These are phyloP conservation scores for Lachancea sp. DNA, from an alignment of 805 yeast species.

Conservation along the genomic window DNA sequence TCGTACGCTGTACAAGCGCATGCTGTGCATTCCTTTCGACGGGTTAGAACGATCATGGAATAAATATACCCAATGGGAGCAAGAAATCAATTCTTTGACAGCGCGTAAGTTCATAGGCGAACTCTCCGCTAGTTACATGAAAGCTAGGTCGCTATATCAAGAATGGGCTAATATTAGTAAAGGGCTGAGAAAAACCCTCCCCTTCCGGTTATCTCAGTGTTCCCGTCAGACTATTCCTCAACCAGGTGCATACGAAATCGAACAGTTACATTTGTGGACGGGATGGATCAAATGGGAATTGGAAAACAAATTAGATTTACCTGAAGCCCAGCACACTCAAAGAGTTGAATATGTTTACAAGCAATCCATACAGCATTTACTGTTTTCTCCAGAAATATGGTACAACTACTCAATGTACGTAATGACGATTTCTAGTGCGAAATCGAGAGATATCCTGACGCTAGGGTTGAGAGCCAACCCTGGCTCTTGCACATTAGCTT, in stretches of 20 bases:
- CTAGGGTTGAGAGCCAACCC: slow-evolving; percentile 63
- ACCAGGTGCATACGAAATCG: slow-evolving; percentile 21
- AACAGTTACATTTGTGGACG: slow-evolving; percentile 52
- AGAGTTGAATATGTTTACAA: slow-evolving; percentile 68
- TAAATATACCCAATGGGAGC: slow-evolving; percentile 77
- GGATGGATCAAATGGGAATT: slow-evolving; percentile 78
- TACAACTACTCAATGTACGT: slow-evolving; percentile 34
- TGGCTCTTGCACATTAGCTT: slow-evolving; percentile 56
- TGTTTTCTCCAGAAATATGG: slow-evolving; percentile 35
- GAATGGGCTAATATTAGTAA: slow-evolving; percentile 60
- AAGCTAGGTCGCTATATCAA: slow-evolving; percentile 67
- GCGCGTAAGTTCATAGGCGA: slow-evolving; percentile 84
- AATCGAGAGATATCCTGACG: slow-evolving; percentile 35
- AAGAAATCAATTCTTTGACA: slow-evolving; percentile 60
- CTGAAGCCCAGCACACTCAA: slow-evolving; percentile 42
- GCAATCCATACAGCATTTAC: slow-evolving; percentile 46
- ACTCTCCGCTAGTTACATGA: slow-evolving; percentile 77
- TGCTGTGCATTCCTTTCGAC: slow-evolving; percentile 68
- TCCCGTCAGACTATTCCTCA: slow-evolving; percentile 28
- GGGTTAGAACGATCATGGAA: slow-evolving; percentile 77
- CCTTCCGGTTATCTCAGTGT: slow-evolving; percentile 21
- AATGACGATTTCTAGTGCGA: slow-evolving; percentile 12
- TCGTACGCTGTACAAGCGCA: slow-evolving; percentile 63
- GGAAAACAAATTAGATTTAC: slow-evolving; percentile 57
- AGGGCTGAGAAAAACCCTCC: slow-evolving; percentile 40